Base-by-base conservation (phyloP, 1,284 basidiomycete genomes). In the Rhodotorula glutinis region DNA sequence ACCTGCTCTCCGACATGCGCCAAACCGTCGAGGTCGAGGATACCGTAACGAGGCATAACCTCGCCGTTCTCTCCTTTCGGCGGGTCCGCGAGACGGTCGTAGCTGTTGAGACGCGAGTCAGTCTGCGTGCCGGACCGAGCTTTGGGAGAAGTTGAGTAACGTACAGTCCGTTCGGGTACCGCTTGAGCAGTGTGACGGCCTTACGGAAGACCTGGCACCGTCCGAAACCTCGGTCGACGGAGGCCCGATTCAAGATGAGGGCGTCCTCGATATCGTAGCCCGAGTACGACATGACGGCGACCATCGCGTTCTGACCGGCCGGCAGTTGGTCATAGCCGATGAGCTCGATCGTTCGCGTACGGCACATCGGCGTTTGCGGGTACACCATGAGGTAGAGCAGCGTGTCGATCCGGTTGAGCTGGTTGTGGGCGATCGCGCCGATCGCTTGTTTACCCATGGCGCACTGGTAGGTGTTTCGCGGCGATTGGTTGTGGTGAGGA, bases 371-470 rank as follows among this genome's bases (percentile, higher is more conserved):
- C 77, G 98, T 91, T 77, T 99, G 96, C 17, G 96, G 96, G 76
- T 99, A 99, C n/a, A 98, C 92, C 71, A 93, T 91, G 60, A 99
- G 85, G 81, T 99, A 98, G 30, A 98, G 84, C n/a, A 99, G 84
- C 1, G 96, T 99, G 79, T 99, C 96, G 78, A 99, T 98, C 54
- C 96, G 86, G 78, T 95, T 92, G 70, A 98, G 86, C 79, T 98
- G 96, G 79, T 99, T 99, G 81, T 95, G 97, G 0, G 88, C 95
- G 73, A 98, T 98, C 4, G 93, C 94, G n/a, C 96, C 96, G 71
- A 98, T 98, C 0, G 96, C 96, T 82, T 99, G 96, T 82, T 99
- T 99, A 70, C 96, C 96, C 96, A 98, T 99, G 60, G 96, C 96
- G 78, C 96, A 98, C 82, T 99, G 94, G 78, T 98, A 98, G 2